Conservation (phyloP, 345 rosid genomes). For the Acer negundo region DNA sequence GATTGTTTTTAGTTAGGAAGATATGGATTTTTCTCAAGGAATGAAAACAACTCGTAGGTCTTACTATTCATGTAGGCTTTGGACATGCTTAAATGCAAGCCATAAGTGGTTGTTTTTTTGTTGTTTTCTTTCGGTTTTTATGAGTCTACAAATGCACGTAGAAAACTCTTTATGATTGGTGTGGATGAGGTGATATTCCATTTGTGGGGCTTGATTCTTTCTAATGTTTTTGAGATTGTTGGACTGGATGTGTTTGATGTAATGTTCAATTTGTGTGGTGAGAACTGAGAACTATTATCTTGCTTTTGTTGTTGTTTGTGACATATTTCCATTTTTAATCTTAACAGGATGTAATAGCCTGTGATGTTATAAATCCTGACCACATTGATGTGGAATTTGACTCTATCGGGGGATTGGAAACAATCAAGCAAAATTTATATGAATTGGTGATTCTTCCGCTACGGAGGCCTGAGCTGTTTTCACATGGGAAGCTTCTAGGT, state of each 20-base stretch:
- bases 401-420: constrained; percentile 86
- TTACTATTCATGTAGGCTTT: too few species aligned
- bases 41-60: not conserved
- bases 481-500: constrained; percentile 89
- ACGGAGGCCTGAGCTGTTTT: constrained; percentile 86
- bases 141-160: not conserved
- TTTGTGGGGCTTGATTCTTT: not conserved
- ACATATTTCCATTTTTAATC: not conserved
- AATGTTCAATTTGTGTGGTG: not conserved
- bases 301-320: not conserved
- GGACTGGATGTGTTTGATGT: not conserved
- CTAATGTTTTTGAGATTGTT: not conserved
- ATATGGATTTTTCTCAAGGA: not conserved
- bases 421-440: constrained; percentile 74
- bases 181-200: not conserved
- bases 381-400: constrained; percentile 90
- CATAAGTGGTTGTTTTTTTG: too few species aligned
- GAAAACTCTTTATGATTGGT: not conserved
- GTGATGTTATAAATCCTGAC: constrained; percentile 95
- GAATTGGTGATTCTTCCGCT: constrained; percentile 93
- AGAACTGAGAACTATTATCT: not conserved
- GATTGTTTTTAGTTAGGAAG: not conserved
- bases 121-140: not conserved
- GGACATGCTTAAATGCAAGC: not conserved
- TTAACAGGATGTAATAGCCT: constrained; percentile 89